phyloP scores from a whole-genome alignment of 805 yeast species.

The Candida pseudoglaebosa region DNA sequence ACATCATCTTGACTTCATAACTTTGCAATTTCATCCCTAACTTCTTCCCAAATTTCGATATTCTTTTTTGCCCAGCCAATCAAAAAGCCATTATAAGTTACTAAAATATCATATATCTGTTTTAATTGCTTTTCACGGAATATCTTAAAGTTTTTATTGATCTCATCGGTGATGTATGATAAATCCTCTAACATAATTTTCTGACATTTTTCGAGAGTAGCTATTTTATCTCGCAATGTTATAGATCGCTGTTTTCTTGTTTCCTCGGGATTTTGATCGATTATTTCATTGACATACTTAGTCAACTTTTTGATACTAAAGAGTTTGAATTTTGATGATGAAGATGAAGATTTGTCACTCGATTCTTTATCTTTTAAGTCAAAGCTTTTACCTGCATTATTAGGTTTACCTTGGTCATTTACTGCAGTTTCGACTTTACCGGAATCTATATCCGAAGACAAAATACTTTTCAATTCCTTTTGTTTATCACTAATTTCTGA shows the following conservation, averaged over 20 bases:
- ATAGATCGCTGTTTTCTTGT: conserved; percentile 52
- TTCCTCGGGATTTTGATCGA: conserved; percentile 65
- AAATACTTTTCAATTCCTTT: conserved; percentile 26
- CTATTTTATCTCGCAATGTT: conserved; percentile 48
- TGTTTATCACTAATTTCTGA: conserved; percentile 29
- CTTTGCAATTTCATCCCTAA: conserved; percentile 38
- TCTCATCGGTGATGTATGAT: conserved; percentile 38
- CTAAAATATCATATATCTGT: conserved; percentile 48
- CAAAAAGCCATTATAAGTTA: conserved; percentile 52
- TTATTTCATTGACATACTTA: conserved; percentile 51
- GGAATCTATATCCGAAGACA: conserved; percentile 28
- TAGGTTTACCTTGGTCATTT: conserved; percentile 18
- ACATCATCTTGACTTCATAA: too few relatives aligned
- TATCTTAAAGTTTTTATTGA: conserved; percentile 44
- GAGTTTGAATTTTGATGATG: conserved; percentile 37
- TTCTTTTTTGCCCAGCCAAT: conserved; percentile 67
- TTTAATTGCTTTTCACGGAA: conserved; percentile 50
- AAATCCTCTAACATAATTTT: conserved; percentile 38
- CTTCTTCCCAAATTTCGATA: conserved; percentile 63
- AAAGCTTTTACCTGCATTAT: conserved; percentile 19
- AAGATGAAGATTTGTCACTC: conserved; percentile 6
- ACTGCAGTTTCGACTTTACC: conserved; percentile 22
- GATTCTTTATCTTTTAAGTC: conserved; percentile 6
- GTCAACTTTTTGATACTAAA: conserved; percentile 47
- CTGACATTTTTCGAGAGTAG: conserved; percentile 50